Percentiles rank a stretch among this genome's conserved stretches.
Conservation (phyloP, 2,329 filamentous ascomycete genomes). For the Nannizzia gypsea region DNA sequence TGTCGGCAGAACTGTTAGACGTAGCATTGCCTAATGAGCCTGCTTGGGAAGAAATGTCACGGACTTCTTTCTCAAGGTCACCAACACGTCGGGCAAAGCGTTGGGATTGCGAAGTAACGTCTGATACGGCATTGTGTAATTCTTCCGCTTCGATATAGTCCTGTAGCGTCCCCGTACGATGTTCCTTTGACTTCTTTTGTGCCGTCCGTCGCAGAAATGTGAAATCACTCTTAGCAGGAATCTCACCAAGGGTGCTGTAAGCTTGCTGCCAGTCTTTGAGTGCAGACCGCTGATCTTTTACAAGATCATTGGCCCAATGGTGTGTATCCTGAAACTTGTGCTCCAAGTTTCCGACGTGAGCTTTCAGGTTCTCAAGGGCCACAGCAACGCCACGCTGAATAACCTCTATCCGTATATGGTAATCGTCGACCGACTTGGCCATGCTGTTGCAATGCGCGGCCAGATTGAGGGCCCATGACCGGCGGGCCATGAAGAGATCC, state of each 20-base stretch:
- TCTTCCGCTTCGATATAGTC: conserved; percentile 66
- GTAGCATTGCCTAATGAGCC: conserved; percentile 25
- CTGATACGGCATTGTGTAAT: conserved; percentile 58
- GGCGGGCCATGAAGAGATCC: conserved; percentile 66
- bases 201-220: conserved; percentile 30
- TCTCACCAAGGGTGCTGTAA: conserved; percentile 27
- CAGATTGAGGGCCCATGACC: conserved; percentile 64
- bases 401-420: conserved; percentile 34
- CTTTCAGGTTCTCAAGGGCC: conserved; percentile 62
- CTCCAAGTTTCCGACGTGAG: conserved; percentile 36
- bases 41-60: conserved; percentile 48
- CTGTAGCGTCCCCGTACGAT: conserved; percentile 49
- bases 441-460: conserved; percentile 58
- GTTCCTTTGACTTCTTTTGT: conserved; percentile 33
- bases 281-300: conserved; percentile 34
- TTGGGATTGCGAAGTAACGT: conserved; percentile 47
- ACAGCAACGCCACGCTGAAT: conserved; percentile 65
- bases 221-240: conserved; percentile 35
- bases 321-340: conserved; percentile 37
- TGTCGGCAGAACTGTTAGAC: conserved; percentile 16
- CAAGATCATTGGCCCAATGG: conserved; percentile 34
- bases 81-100: conserved; percentile 50
- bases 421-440: conserved; percentile 49
- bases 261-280: conserved; percentile 35
- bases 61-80: conserved; percentile 50